Percentiles rank a stretch among this genome's conserved stretches.
Evolutionary conservation across 225 moss, liverwort and hornwort genomes (phyloP).

Genomic region (Pseudoscleropodium purum): DNA sequence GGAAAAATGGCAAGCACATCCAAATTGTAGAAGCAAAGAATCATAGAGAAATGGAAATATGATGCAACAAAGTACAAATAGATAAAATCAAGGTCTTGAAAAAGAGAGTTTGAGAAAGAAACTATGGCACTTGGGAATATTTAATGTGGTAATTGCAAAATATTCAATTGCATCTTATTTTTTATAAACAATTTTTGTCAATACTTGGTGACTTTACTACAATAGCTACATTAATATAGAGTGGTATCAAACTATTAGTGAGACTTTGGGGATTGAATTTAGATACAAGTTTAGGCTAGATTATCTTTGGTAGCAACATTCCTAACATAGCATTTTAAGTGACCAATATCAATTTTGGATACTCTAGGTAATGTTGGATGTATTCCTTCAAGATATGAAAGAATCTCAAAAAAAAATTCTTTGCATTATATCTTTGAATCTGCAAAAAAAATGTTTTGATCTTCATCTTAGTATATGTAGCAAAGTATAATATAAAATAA

Average conservation of each 20-base stretch:
- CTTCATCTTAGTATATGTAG: no score
- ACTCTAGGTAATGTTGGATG: not conserved
- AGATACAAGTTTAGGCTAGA: not conserved
- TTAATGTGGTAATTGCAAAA: not conserved
- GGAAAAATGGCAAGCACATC: not conserved
- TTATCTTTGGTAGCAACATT: not conserved
- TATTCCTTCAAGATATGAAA: no score
- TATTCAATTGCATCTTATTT: not conserved
- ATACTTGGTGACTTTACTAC: fast-evolving
- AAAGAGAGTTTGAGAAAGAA: not conserved
- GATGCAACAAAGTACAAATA: fast-evolving
- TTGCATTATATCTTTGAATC: not conserved
- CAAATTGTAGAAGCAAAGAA: not conserved
- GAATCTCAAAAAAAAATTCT: not conserved
- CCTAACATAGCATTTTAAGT: not conserved
- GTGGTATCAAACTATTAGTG: not conserved
- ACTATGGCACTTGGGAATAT: not conserved
- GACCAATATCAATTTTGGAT: not conserved
- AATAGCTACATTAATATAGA: not conserved
- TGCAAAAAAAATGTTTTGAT: not conserved
- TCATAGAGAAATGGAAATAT: not conserved
- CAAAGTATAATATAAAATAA: not conserved
- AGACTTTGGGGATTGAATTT: not conserved
- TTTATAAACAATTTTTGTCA: not conserved
- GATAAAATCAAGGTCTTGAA: not conserved